These are phyloP conservation scores for Calonectria leucothoes DNA, from an alignment of 2,329 filamentous ascomycete species.

Conservation along the genomic window DNA sequence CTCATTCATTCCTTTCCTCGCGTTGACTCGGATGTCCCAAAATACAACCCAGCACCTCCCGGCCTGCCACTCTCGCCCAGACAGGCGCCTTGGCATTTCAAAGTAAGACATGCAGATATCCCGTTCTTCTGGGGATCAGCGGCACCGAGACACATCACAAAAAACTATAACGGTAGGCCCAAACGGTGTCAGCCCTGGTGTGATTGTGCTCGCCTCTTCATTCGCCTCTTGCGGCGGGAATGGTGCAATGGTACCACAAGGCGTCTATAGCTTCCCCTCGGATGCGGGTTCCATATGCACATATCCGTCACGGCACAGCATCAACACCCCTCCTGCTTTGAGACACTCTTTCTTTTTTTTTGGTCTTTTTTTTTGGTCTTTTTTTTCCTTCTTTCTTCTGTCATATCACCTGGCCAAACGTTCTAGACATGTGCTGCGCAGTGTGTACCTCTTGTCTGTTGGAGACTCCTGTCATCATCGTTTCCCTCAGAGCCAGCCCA, in stretches of 20 bases:
- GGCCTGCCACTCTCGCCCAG: slow-evolving; percentile 17
- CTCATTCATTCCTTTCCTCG: slow-evolving; percentile 18
- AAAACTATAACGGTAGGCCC: slow-evolving; percentile 14
- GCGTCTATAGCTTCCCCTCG: background rate
- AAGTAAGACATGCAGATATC: slow-evolving; percentile 30
- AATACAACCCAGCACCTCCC: background rate
- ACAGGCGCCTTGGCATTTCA: slow-evolving; percentile 6
- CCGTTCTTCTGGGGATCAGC: slow-evolving; percentile 24
- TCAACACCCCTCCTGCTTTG: background rate
- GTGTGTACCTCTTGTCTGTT: background rate
- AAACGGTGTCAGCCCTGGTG: slow-evolving; percentile 17
- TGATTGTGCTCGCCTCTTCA: slow-evolving; percentile 16
- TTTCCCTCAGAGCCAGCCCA: background rate
- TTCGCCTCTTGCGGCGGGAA: slow-evolving; percentile 11
- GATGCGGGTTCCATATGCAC: background rate
- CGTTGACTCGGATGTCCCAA: slow-evolving; percentile 33
- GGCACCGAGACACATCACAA: slow-evolving; percentile 29
- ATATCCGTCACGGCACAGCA: slow-evolving; percentile 2
- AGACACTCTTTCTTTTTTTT: background rate
- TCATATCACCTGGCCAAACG: background rate
- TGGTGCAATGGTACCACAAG: slow-evolving; percentile 6
- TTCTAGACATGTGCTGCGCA: background rate
- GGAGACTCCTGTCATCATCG: background rate
- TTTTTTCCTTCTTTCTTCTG: background rate
- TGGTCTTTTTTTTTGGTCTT: background rate